phyloP scores from a whole-genome alignment of 768 basidiomycete species.

The Hericium rajendrae region DNA sequence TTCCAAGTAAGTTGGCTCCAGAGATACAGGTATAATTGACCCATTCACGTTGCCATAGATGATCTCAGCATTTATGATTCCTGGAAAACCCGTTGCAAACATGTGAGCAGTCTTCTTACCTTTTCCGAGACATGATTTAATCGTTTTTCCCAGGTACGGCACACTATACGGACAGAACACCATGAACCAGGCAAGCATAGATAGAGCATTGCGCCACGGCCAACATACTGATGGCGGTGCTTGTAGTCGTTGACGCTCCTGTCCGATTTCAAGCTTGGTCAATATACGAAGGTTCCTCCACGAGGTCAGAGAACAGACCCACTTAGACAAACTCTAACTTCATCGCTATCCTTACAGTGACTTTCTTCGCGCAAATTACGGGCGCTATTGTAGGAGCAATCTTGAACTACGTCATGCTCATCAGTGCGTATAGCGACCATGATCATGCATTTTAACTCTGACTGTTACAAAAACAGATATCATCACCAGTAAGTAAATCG shows the following conservation, averaged over 20 bases:
- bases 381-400: conserved; percentile 20
- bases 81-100: conserved; percentile 26
- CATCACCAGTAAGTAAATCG: conserved; percentile 9
- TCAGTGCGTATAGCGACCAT: conserved; percentile 4
- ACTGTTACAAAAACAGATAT: neutral
- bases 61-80: conserved; percentile 23
- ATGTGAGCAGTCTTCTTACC: conserved; percentile 15
- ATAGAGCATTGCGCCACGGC: neutral
- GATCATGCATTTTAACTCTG: no score
- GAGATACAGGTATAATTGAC: neutral
- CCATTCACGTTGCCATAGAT: conserved; percentile 14
- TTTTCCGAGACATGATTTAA: neutral
- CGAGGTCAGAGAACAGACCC: neutral
- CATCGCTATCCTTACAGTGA: neutral
- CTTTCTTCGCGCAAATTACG: conserved; percentile 18
- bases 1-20: conserved; percentile 4
- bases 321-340: neutral
- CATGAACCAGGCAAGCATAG: conserved; percentile 5
- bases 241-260: conserved; percentile 11
- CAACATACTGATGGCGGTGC: neutral
- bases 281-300: conserved; percentile 18
- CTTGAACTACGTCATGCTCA: conserved; percentile 17
- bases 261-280: conserved; percentile 17
- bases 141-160: conserved; percentile 1
- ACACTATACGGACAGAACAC: conserved; percentile 10